Conservation (phyloP, 2,329 filamentous ascomycete species). For the Penicillium sp. region DNA sequence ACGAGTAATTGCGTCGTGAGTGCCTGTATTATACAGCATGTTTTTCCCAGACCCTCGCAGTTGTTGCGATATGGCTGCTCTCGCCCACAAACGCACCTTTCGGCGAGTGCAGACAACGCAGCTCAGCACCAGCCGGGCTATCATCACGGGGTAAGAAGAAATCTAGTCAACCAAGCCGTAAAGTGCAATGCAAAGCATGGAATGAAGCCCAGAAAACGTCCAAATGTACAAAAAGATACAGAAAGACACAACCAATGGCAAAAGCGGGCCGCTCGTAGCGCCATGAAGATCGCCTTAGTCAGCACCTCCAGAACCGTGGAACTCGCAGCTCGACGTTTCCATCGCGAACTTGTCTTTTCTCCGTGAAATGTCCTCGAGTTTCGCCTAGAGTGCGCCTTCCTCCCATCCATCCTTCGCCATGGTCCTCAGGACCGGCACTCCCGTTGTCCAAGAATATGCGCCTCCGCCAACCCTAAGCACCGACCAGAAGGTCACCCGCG, state of each 20-base stretch:
- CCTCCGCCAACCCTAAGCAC: conserved; percentile 48
- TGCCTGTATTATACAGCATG: conserved; percentile 5
- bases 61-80: conserved; percentile 6
- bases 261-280: neutral
- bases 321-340: neutral
- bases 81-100: conserved; percentile 6
- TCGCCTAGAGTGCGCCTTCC: neutral
- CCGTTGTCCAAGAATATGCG: conserved; percentile 52
- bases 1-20: conserved; percentile 2
- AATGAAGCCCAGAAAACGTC: neutral
- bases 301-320: conserved; percentile 13
- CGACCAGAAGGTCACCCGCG: conserved; percentile 52
- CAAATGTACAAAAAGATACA: neutral
- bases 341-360: conserved; percentile 8
- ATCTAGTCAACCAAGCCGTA: neutral
- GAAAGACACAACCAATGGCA: neutral
- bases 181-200: too few species aligned
- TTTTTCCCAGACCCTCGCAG: conserved; percentile 2
- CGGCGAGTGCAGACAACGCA: conserved; percentile 8
- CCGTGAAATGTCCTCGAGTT: conserved; percentile 11
- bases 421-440: conserved; percentile 41
- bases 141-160: neutral
- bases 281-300: conserved; percentile 16
- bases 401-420: conserved; percentile 2
- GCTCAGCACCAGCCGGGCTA: conserved; percentile 4